Percentiles rank a stretch among this genome's conserved stretches.
Conservation (phyloP, 2,329 filamentous ascomycete genomes). For the Blastomyces silverae region DNA sequence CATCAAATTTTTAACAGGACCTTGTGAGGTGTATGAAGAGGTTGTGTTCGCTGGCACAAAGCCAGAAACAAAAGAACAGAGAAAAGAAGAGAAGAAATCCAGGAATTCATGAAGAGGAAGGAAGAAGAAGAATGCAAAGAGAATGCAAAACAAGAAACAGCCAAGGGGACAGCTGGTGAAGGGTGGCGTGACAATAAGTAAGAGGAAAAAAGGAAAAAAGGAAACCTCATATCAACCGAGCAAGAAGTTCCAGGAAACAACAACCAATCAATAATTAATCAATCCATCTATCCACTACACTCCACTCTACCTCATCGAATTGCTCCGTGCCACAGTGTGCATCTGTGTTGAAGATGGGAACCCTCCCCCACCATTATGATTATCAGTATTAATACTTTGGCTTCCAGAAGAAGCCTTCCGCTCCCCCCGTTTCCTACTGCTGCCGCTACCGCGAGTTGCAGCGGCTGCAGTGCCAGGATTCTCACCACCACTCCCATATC, state of each 20-base stretch:
- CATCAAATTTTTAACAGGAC: not conserved
- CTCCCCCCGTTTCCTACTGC: constrained; percentile 36
- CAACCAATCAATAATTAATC: constrained; percentile 4
- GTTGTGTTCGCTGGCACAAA: not conserved
- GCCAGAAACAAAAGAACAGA: not conserved
- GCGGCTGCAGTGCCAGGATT: not conserved
- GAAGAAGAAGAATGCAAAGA: too few species aligned
- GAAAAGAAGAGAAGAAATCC: not conserved
- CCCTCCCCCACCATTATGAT: not conserved
- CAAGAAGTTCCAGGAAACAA: too few species aligned
- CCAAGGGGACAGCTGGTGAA: too few species aligned
- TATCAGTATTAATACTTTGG: constrained; percentile 25
- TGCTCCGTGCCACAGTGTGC: constrained; percentile 38
- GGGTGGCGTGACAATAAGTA: not conserved
- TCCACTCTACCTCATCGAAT: constrained; percentile 30
- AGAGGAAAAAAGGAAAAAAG: not conserved
- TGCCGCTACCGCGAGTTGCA: constrained; percentile 23
- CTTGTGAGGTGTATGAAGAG: constrained; percentile 1
- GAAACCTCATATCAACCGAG: not conserved
- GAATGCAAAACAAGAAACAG: too few species aligned
- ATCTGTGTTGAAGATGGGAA: constrained; percentile 23
- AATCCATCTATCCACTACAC: not conserved
- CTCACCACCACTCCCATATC: constrained; percentile 36
- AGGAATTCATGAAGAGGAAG: too few species aligned
- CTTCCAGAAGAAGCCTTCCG: constrained; percentile 36